These are phyloP conservation scores for Tephrocybe sp. DNA, from an alignment of 768 basidiomycete species.

Conservation along the genomic window DNA sequence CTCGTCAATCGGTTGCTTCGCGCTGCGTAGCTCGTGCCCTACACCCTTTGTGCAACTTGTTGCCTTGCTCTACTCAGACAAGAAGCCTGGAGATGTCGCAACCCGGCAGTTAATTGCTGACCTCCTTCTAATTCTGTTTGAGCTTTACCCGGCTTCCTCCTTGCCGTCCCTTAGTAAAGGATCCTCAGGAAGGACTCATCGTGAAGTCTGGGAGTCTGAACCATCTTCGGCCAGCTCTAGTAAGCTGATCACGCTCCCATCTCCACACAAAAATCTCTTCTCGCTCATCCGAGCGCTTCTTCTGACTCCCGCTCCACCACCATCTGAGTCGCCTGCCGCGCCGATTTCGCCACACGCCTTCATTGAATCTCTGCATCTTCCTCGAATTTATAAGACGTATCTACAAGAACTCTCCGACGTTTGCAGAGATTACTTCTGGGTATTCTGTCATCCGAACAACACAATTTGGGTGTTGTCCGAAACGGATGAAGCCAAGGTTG, in stretches of 20 bases:
- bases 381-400: constrained; percentile 79
- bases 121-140: constrained; percentile 81
- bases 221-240: constrained; percentile 34
- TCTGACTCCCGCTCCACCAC: constrained; percentile 68
- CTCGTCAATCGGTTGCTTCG: constrained; percentile 83
- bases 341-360: constrained; percentile 78
- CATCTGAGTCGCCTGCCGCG: constrained; percentile 56
- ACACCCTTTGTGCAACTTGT: constrained; percentile 85
- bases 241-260: constrained; percentile 62
- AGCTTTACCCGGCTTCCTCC: constrained; percentile 76
- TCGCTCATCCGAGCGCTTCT: constrained; percentile 73
- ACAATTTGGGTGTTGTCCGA: constrained; percentile 84
- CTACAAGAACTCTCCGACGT: constrained; percentile 83
- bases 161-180: constrained; percentile 49
- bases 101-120: constrained; percentile 91
- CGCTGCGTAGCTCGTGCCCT: constrained; percentile 86
- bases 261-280: constrained; percentile 70
- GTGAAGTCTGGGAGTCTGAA: constrained; percentile 60
- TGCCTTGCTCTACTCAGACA: constrained; percentile 89
- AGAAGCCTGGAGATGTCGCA: constrained; percentile 93
- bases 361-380: constrained; percentile 66
- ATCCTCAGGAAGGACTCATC: constrained; percentile 24
- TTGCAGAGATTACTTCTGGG: constrained; percentile 94
- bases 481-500: constrained; percentile 80
- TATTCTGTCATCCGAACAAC: constrained; percentile 95